These are phyloP conservation scores for Penicillium paneum DNA, from an alignment of 2,329 filamentous ascomycete species.

Conservation along the genomic window DNA sequence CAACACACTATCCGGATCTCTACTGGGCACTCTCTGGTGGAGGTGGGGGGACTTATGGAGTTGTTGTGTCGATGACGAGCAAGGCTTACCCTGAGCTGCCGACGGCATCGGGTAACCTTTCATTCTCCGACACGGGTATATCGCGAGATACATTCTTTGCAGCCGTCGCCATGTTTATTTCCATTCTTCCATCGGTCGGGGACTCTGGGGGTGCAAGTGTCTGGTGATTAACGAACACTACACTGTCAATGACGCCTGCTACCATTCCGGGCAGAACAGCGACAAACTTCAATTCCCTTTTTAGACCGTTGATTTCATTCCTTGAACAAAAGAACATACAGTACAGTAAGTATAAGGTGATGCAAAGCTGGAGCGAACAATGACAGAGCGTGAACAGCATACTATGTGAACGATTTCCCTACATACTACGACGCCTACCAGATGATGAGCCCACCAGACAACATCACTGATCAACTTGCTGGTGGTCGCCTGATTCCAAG, in stretches of 20 bases:
- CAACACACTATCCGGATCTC: conserved; percentile 16
- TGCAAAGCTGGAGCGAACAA: background rate
- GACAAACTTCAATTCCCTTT: background rate
- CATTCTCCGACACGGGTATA: conserved; percentile 1
- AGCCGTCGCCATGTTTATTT: conserved; percentile 1
- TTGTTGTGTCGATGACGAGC: conserved; percentile 14
- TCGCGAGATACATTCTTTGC: conserved; percentile 3
- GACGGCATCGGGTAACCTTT: conserved; percentile 9
- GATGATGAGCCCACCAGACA: conserved; percentile 55
- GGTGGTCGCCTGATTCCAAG: conserved; percentile 23
- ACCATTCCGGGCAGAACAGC: background rate
- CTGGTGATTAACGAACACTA: conserved; percentile 4
- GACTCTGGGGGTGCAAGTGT: conserved; percentile 13
- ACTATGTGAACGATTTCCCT: conserved; percentile 12
- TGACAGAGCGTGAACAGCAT: background rate
- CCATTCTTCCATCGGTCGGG: conserved; percentile 4
- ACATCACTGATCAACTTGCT: conserved; percentile 14
- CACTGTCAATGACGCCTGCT: background rate
- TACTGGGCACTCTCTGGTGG: conserved; percentile 25
- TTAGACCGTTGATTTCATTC: background rate
- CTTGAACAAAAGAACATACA: background rate
- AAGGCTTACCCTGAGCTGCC: conserved; percentile 13
- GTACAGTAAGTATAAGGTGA: background rate
- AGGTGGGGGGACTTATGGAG: conserved; percentile 17
- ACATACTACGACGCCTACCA: conserved; percentile 70